Evolutionary conservation across 495 filamentous ascomycete species (phyloP), one percentile per base, ranked within the genome.

Genomic region (Aeminium ludgeri): DNA sequence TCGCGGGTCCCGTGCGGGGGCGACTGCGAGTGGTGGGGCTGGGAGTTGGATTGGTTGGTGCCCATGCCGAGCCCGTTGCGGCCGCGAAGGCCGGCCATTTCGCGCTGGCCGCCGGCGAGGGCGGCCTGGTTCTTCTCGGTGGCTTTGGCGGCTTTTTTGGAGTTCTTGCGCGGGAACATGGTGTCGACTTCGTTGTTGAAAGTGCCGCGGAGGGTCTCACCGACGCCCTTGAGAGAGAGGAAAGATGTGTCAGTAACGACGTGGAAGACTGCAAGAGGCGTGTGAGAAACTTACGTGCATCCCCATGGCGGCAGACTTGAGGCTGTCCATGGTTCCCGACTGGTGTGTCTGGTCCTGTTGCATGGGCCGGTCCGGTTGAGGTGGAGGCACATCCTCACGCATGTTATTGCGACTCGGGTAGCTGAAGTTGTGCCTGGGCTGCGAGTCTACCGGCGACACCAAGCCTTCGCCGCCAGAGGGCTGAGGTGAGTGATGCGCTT

Each of bases 21-120:
- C n/a, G n/a, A n/a, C n/a, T n/a, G n/a, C n/a, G n/a, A n/a, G n/a
- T n/a, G n/a, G n/a, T n/a, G n/a, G n/a, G n/a, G n/a, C n/a, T n/a
- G n/a, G n/a, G n/a, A n/a, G n/a, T n/a, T n/a, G n/a, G n/a, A n/a
- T n/a, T n/a, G n/a, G n/a, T n/a, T 18, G 1, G 38, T 25, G 3
- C 38, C 31, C 1, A 38, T 17, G 1, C 6, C 11, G 3, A 47
- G 25, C 3, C 44, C 44, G 10, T 34, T 40, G 10, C 12, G 18
- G 10, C 36, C 37, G 10, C 44, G 18, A 20, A 47, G 15, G 7
- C 44, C 27, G 10, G 44, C 44, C 44, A 47, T 47, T 36, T 47
- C 44, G 7, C 20, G 20, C 33, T 42, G 38, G 11, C 44, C 44
- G 2, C 12, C n/a, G 17, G 3, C 18, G 8, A 47, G 19, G 11